Conservation (phyloP, 257 asterid species). For the Solanum pennellii region DNA sequence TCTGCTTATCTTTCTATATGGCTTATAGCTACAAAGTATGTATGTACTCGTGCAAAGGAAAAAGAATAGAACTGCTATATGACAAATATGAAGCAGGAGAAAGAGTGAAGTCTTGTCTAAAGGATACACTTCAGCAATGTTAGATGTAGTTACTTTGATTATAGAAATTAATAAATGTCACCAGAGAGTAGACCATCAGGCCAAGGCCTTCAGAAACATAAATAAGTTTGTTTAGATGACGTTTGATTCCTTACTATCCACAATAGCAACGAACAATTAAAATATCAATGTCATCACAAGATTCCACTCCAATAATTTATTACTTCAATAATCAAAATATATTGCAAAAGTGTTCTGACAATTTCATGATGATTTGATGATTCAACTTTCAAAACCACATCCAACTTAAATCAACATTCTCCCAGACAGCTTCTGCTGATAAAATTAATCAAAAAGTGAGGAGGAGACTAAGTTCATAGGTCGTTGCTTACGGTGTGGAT, state of each 20-base stretch:
- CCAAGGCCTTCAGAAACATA: neutral
- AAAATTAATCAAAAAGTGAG: neutral
- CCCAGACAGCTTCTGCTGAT: neutral
- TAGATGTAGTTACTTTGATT: neutral
- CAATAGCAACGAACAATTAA: neutral
- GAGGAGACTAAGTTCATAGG: neutral
- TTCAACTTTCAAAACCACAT: neutral
- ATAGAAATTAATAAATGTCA: neutral
- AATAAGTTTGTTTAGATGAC: neutral
- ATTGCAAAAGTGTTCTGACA: neutral
- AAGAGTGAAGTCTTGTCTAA: neutral
- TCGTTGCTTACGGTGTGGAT: slow-evolving; percentile 50
- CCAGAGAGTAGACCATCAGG: neutral
- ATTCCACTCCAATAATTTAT: neutral
- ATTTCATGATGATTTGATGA: neutral
- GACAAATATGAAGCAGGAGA: neutral
- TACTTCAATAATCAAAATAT: neutral
- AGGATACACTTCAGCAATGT: neutral
- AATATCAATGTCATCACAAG: neutral
- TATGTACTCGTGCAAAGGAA: neutral
- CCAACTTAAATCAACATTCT: neutral
- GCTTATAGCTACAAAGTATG: neutral
- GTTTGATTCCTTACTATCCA: neutral
- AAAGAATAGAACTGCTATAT: neutral
- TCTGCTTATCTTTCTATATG: neutral